Conservation (phyloP, 2,329 filamentous ascomycete genomes). For the Trichoderma brevicompactum region DNA sequence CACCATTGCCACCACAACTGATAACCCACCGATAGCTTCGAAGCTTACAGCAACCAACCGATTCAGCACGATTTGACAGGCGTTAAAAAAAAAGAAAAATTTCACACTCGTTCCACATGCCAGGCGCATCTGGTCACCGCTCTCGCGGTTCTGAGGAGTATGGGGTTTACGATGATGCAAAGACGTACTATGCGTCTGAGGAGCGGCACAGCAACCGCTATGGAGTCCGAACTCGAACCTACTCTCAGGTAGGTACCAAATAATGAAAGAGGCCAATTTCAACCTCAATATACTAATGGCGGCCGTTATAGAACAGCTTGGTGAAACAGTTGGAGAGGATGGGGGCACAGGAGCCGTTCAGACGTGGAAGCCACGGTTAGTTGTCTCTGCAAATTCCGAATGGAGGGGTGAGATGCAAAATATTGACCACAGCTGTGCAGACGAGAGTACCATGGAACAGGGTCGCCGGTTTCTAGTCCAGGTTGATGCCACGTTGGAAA, state of each 20-base stretch:
- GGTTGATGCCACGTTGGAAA: conserved; percentile 81
- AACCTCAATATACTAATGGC: not conserved
- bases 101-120: conserved; percentile 34
- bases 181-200: conserved; percentile 62
- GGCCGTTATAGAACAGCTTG: conserved; percentile 52
- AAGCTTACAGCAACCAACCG: not conserved
- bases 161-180: conserved; percentile 60
- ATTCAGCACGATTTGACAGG: conserved; percentile 1
- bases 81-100: not conserved
- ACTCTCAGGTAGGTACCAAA: conserved; percentile 53
- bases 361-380: conserved; percentile 64
- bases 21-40: conserved; percentile 4
- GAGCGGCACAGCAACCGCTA: conserved; percentile 56
- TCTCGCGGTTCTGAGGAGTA: conserved; percentile 52
- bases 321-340: conserved; percentile 58
- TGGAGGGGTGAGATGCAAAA: not conserved
- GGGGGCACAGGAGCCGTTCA: conserved; percentile 58
- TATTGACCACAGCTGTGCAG: conserved; percentile 49
- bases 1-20: not conserved
- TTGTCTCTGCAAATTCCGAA: not conserved
- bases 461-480: conserved; percentile 81
- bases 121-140: conserved; percentile 38
- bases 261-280: not conserved
- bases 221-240: conserved; percentile 59
- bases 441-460: conserved; percentile 70